Evolutionary conservation across 768 basidiomycete species (phyloP).

Genomic region (Gymnopilus junonius): DNA sequence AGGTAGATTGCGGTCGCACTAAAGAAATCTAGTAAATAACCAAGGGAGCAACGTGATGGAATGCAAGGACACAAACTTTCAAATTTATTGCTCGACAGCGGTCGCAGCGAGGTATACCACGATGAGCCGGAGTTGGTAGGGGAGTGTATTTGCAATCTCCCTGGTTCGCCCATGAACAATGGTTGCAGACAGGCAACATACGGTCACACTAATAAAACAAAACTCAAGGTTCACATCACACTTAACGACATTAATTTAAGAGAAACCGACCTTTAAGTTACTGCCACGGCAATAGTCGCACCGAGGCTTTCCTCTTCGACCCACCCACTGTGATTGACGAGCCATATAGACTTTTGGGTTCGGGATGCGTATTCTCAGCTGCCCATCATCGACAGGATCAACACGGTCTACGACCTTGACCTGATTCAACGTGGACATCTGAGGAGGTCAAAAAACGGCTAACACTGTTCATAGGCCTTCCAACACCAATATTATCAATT

Average conservation of each 20-base stretch:
- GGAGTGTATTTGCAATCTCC: conserved; percentile 75
- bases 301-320: conserved; percentile 73
- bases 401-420: conserved; percentile 40
- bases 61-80: conserved; percentile 48
- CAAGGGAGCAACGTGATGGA: not conserved
- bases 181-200: conserved; percentile 71
- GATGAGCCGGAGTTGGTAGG: conserved; percentile 74
- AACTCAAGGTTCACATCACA: not conserved
- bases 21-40: conserved; percentile 3
- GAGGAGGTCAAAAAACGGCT: conserved; percentile 1
- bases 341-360: conserved; percentile 71
- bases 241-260: not conserved
- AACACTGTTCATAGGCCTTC: conserved; percentile 2
- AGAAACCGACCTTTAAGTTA: conserved; percentile 65
- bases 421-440: conserved; percentile 35
- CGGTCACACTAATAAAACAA: conserved; percentile 60
- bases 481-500: conserved; percentile 14
- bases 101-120: conserved; percentile 77
- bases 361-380: conserved; percentile 67
- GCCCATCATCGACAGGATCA: conserved; percentile 49
- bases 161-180: conserved; percentile 68
- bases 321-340: conserved; percentile 76
- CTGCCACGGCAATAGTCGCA: conserved; percentile 75
- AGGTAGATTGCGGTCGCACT: conserved; percentile 78
- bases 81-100: conserved; percentile 69